Evolutionary conservation across 1,139 yeast species (phyloP).

Genomic region (Lizanozyma gosingica): DNA sequence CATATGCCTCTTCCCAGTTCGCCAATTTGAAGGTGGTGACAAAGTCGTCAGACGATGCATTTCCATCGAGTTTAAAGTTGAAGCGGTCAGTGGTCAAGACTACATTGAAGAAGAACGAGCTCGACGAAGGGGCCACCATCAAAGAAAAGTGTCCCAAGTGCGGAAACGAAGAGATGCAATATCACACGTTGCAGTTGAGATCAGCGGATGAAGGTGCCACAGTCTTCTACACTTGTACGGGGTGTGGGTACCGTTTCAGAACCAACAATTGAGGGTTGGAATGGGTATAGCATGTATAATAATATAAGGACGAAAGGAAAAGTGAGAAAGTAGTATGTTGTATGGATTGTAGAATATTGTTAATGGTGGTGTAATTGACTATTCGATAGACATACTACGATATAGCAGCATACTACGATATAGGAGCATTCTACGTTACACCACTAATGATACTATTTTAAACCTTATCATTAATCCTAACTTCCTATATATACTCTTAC

Average conservation of each 20-base stretch:
- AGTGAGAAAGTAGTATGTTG: too few species aligned
- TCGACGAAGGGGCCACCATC: constrained; percentile 92
- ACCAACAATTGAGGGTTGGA: constrained; percentile 55
- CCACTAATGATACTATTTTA: too few species aligned
- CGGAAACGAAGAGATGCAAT: constrained; percentile 96
- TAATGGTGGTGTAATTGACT: too few species aligned
- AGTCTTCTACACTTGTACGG: constrained; percentile 88
- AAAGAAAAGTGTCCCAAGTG: constrained; percentile 97
- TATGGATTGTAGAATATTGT: too few species aligned
- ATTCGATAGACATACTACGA: too few species aligned
- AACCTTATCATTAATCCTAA: too few species aligned
- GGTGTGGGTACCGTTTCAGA: constrained; percentile 88
- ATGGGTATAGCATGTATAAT: not conserved
- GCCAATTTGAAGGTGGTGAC: constrained; percentile 81
- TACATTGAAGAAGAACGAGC: constrained; percentile 61
- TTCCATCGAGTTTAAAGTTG: constrained; percentile 75
- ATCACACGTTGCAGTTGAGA: constrained; percentile 90
- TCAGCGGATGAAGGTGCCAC: constrained; percentile 99
- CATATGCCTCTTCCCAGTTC: constrained; percentile 51
- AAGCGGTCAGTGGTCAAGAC: constrained; percentile 90
- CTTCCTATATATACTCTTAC: too few species aligned
- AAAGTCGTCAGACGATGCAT: constrained; percentile 75
- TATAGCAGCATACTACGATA: too few species aligned
- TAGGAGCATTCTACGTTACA: too few species aligned
- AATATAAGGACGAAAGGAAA: not conserved